These are phyloP conservation scores for Tolypocladium nubicola DNA, from an alignment of 2,329 filamentous ascomycete genomes.

Conservation along the genomic window DNA sequence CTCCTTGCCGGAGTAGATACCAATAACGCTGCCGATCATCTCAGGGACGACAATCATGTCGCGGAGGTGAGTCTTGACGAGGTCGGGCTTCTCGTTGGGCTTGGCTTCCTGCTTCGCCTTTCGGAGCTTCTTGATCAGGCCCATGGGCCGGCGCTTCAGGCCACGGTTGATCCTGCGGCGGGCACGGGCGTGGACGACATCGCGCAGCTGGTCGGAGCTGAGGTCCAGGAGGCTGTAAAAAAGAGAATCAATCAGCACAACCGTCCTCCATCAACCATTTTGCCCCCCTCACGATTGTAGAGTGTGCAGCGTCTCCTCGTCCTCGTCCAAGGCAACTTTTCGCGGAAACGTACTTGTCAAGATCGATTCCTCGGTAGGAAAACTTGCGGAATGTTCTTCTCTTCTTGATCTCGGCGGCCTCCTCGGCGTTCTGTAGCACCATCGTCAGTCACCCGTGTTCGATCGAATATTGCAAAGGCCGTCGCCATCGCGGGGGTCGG, in stretches of 20 bases:
- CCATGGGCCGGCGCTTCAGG: constrained; percentile 99
- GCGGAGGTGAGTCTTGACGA: constrained; percentile 98
- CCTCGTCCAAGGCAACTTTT: not conserved
- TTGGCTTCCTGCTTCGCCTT: constrained; percentile 98
- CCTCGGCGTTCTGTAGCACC: constrained; percentile 71
- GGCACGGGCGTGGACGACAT: constrained; percentile 98
- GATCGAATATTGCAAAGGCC: constrained; percentile 6
- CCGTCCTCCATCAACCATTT: not conserved
- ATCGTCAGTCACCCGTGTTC: constrained; percentile 17
- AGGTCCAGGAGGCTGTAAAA: constrained; percentile 85
- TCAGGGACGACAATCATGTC: constrained; percentile 99
- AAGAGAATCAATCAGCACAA: constrained; percentile 10
- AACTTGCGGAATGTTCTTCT: constrained; percentile 99
- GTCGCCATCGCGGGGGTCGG: constrained; percentile 17
- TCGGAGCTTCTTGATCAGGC: constrained; percentile 99
- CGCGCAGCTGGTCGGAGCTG: constrained; percentile 94
- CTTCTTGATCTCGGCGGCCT: constrained; percentile 99
- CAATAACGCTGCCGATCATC: constrained; percentile 98
- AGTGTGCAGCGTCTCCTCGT: not conserved
- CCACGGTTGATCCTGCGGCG: constrained; percentile 99
- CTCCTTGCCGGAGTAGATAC: constrained; percentile 99
- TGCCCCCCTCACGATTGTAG: constrained; percentile 1
- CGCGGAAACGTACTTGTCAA: constrained; percentile 75
- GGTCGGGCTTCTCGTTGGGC: constrained; percentile 99
- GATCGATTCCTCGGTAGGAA: constrained; percentile 97